Conservation (phyloP, 2,329 filamentous ascomycete genomes). For the Fusarium nisikadoi region DNA sequence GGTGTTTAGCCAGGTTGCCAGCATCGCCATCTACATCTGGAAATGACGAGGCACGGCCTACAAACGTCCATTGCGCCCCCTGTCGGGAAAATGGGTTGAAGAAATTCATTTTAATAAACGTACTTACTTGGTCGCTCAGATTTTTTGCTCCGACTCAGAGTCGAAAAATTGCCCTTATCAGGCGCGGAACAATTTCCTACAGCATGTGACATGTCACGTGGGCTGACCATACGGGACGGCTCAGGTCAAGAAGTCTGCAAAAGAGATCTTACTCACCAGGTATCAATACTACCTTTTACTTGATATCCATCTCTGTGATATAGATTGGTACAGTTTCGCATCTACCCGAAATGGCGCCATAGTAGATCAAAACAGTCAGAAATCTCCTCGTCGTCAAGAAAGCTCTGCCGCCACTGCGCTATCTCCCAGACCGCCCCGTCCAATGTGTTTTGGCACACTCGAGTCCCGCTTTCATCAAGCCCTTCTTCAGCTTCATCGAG, state of each 20-base stretch:
- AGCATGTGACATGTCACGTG: conserved; percentile 24
- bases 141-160: not conserved
- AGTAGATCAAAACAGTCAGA: not conserved
- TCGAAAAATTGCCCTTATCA: conserved; percentile 5
- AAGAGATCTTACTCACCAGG: too few relatives aligned
- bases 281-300: too few relatives aligned
- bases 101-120: conserved; percentile 35
- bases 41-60: conserved; percentile 65
- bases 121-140: not conserved
- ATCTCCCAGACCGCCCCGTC: not conserved
- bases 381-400: not conserved
- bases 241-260: not conserved
- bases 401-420: not conserved
- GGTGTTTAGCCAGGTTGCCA: conserved; percentile 51
- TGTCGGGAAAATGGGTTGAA: conserved; percentile 25
- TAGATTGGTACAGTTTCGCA: accelerated
- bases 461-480: accelerated
- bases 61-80: conserved; percentile 60
- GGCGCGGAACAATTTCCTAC: not conserved
- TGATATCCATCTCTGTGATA: not conserved
- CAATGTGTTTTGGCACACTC: accelerated
- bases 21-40: conserved; percentile 60
- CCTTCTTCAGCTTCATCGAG: not conserved
- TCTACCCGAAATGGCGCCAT: not conserved
- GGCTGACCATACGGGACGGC: too few relatives aligned